These are phyloP conservation scores for Cryphonectria nitschkei DNA, from an alignment of 2,329 filamentous ascomycete species.

Conservation along the genomic window DNA sequence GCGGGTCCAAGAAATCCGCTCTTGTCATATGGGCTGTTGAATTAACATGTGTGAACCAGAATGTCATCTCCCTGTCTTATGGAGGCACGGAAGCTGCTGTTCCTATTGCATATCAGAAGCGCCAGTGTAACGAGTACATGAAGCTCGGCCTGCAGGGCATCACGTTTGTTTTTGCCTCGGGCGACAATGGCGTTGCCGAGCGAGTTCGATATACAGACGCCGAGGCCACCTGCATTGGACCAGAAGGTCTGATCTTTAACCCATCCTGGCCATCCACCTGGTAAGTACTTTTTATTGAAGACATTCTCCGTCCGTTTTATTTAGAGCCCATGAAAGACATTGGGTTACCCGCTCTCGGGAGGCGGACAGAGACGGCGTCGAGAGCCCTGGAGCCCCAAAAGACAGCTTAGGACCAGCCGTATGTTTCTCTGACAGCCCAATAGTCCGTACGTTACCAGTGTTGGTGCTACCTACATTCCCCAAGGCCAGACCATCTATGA, in stretches of 20 bases:
- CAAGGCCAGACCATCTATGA: slow-evolving; percentile 25
- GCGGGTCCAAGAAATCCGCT: not conserved
- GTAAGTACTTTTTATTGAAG: not conserved
- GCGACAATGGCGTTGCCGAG: slow-evolving; percentile 48
- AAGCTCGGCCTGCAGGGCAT: slow-evolving; percentile 55
- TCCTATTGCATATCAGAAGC: slow-evolving; percentile 56
- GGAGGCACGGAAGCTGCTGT: slow-evolving; percentile 57
- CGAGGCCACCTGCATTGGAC: slow-evolving; percentile 36
- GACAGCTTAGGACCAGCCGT: not conserved
- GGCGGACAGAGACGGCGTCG: no score
- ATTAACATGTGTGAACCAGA: slow-evolving; percentile 31
- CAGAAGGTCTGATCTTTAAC: slow-evolving; percentile 47
- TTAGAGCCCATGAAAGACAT: not conserved
- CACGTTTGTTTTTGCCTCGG: slow-evolving; percentile 52
- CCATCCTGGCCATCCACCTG: slow-evolving; percentile 54
- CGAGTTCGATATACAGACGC: not conserved
- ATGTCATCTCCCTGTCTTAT: slow-evolving; percentile 61
- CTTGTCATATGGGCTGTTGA: no score
- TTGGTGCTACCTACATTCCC: slow-evolving; percentile 29
- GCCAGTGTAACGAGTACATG: slow-evolving; percentile 54
- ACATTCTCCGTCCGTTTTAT: not conserved
- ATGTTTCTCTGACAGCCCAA: not conserved
- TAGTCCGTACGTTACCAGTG: slow-evolving; percentile 43
- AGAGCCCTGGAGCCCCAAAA: not conserved
- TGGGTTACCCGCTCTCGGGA: not conserved